Percentiles rank a stretch among this genome's conserved stretches.
These are phyloP conservation scores for Phytophthora cryptogea DNA, from an alignment of 352 stramenopile genomes.

Conservation along the genomic window DNA sequence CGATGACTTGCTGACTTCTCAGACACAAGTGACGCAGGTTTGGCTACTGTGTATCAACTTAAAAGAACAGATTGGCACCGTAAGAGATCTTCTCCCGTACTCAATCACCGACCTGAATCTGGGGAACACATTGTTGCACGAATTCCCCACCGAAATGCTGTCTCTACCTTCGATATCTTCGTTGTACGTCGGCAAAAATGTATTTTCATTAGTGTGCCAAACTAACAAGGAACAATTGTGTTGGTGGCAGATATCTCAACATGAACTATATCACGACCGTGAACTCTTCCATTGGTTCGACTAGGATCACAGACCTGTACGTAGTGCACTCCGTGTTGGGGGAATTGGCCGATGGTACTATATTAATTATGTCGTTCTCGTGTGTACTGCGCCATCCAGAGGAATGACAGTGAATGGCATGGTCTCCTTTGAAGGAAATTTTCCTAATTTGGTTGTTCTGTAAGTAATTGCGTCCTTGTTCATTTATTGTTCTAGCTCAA, in stretches of 20 bases:
- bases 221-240: background rate
- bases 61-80: constrained; percentile 16
- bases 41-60: constrained; percentile 29
- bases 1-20: constrained; percentile 21
- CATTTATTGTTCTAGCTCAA: background rate
- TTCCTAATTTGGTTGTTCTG: constrained; percentile 28
- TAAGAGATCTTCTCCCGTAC: constrained; percentile 27
- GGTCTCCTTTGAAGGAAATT: constrained; percentile 22
- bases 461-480: constrained; percentile 8
- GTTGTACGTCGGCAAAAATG: constrained; percentile 16
- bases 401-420: constrained; percentile 18
- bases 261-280: constrained; percentile 29
- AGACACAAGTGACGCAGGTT: constrained; percentile 24
- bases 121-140: constrained; percentile 32
- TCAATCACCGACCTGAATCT: constrained; percentile 29
- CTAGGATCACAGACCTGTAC: constrained; percentile 24
- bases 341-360: background rate
- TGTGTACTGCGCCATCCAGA: constrained; percentile 1
- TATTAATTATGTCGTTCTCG: background rate
- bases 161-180: constrained; percentile 18
- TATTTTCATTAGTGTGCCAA: background rate
- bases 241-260: constrained; percentile 21
- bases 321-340: background rate
- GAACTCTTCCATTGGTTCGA: constrained; percentile 15
- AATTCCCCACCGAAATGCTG: constrained; percentile 20